These are phyloP conservation scores for Saccharum spontaneum DNA, from an alignment of 176 grass and related monocot genomes.

Conservation along the genomic window DNA sequence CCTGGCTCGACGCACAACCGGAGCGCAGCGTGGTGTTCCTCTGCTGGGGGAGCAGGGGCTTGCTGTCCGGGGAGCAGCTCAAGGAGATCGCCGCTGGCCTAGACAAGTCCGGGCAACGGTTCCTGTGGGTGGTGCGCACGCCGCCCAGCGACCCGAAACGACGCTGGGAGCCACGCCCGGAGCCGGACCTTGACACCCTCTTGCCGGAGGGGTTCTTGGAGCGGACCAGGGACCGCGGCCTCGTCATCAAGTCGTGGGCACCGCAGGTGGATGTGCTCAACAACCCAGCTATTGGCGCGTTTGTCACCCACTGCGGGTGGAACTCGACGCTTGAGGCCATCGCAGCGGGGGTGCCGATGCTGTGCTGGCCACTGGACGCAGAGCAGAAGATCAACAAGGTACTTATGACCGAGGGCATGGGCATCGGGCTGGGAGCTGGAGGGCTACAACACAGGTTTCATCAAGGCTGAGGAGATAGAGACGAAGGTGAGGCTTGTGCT, in stretches of 20 bases:
- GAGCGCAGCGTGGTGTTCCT: constrained; percentile 51
- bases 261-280: constrained; percentile 35
- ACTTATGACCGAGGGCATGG: constrained; percentile 17
- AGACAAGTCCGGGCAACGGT: constrained; percentile 20
- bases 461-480: constrained; percentile 42
- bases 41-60: constrained; percentile 38
- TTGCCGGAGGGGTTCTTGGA: constrained; percentile 41
- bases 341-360: constrained; percentile 30
- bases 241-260: constrained; percentile 25
- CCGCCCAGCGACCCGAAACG: neutral
- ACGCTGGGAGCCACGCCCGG: neutral
- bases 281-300: constrained; percentile 14
- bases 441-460: constrained; percentile 12
- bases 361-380: constrained; percentile 28
- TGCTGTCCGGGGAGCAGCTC: constrained; percentile 21
- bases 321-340: constrained; percentile 45
- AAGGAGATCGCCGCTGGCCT: constrained; percentile 28
- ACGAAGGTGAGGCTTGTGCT: constrained; percentile 38
- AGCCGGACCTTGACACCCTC: constrained; percentile 6
- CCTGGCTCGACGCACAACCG: constrained; percentile 50
- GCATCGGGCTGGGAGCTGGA: constrained; percentile 25
- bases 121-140: constrained; percentile 18
- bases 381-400: constrained; percentile 42
- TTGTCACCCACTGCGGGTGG: constrained; percentile 54
- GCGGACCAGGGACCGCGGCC: constrained; percentile 11